Evolutionary conservation across 2,329 filamentous ascomycete species (phyloP).

Genomic region (Verticillium tricorpus): DNA sequence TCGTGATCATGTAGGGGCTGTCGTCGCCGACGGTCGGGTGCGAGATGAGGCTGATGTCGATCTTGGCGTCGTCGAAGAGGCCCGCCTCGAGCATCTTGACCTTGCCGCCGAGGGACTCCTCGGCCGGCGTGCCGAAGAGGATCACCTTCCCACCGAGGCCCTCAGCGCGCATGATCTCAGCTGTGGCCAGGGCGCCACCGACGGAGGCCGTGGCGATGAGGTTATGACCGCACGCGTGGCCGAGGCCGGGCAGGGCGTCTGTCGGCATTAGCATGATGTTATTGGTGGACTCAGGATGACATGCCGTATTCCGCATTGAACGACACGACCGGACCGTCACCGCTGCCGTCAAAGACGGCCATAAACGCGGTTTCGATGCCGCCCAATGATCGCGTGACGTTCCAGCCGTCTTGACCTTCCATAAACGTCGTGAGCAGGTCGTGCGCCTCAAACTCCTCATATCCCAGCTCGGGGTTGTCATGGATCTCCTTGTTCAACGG

Average conservation of each 20-base stretch:
- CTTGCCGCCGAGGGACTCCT: slow-evolving; percentile 46
- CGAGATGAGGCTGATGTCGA: slow-evolving; percentile 22
- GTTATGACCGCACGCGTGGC: slow-evolving; percentile 30
- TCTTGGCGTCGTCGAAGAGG: slow-evolving; percentile 29
- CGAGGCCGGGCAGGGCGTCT: slow-evolving; percentile 27
- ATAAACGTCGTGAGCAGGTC: slow-evolving; percentile 32
- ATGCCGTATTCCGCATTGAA: slow-evolving; percentile 35
- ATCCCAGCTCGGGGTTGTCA: slow-evolving; percentile 38
- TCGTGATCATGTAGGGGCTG: not conserved
- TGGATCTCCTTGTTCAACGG: slow-evolving; percentile 36
- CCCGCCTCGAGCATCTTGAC: slow-evolving; percentile 36
- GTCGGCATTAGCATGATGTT: slow-evolving; percentile 37
- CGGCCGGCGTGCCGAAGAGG: slow-evolving; percentile 45
- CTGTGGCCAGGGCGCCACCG: slow-evolving; percentile 40
- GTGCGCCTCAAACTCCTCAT: slow-evolving; percentile 37
- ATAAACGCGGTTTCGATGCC: slow-evolving; percentile 38
- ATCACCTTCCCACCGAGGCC: slow-evolving; percentile 38
- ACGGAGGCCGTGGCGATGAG: slow-evolving; percentile 45
- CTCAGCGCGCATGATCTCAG: slow-evolving; percentile 34
- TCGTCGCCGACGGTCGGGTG: slow-evolving; percentile 16
- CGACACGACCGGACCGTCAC: slow-evolving; percentile 30
- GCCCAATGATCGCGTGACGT: slow-evolving; percentile 33
- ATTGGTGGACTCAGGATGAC: slow-evolving; percentile 32
- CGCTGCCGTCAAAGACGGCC: slow-evolving; percentile 32
- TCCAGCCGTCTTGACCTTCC: slow-evolving; percentile 28